Evolutionary conservation across 495 filamentous ascomycete genomes (phyloP).

Genomic region (Penicillium maclennaniae): DNA sequence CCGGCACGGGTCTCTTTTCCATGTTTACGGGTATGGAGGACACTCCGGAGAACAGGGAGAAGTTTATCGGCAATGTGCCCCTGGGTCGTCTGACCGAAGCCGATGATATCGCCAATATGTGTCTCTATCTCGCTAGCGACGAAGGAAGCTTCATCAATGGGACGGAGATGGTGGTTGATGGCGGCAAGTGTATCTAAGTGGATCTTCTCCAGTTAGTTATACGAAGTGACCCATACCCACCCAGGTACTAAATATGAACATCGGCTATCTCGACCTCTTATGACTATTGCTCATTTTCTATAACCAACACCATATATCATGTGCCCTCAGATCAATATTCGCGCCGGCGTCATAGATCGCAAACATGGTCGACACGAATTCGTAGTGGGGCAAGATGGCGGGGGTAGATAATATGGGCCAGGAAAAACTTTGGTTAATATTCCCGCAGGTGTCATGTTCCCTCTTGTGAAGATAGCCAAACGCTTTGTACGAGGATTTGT

Average conservation of each 20-base stretch:
- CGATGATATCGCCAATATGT: slow-evolving; percentile 64
- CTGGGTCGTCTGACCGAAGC: slow-evolving; percentile 61
- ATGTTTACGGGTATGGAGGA: slow-evolving; percentile 63
- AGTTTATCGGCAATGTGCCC: slow-evolving; percentile 64
- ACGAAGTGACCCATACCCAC: not conserved
- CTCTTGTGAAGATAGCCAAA: no score
- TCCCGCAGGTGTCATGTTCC: no score
- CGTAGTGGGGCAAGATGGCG: not conserved
- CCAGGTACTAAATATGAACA: no score
- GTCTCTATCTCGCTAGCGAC: slow-evolving; percentile 62
- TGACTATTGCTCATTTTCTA: no score
- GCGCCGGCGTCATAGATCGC: not conserved
- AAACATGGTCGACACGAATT: not conserved
- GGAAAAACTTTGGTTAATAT: no score
- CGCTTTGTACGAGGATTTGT: no score
- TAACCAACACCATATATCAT: no score
- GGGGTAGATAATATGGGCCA: no score
- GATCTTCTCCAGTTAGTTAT: not conserved
- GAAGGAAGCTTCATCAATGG: slow-evolving; percentile 71
- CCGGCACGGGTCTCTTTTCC: slow-evolving; percentile 61
- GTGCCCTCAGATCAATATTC: no score
- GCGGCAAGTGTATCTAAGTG: slow-evolving; percentile 33
- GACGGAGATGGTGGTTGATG: slow-evolving; percentile 42
- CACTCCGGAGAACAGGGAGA: slow-evolving; percentile 63
- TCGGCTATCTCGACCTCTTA: no score